Evolutionary conservation across 352 stramenopile genomes (phyloP), one percentile per base, ranked within the genome.

Genomic region (Thraustochytrium sp.): DNA sequence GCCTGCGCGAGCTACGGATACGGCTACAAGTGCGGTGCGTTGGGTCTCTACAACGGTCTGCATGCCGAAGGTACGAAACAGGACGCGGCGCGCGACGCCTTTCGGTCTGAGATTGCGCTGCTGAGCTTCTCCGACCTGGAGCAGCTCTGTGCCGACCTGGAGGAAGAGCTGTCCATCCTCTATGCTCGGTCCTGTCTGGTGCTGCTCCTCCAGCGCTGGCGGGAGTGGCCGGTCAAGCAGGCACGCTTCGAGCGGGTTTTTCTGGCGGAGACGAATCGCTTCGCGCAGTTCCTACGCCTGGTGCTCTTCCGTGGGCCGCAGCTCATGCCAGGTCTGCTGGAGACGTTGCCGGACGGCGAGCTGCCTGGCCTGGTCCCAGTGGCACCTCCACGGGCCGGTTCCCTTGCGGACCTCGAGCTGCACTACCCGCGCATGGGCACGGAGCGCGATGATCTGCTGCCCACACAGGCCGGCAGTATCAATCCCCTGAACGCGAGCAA

Each of bases 81-180:
- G 13, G 68, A 80, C 18, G 42, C 68, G 18, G 46, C 68, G 5
- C 68, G 68, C n/a, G 68, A 80, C 11, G 44, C 68, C 21, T 80
- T 80, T 37, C 68, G 68, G 38, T 61, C 68, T 1, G 46, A 80
- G 34, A 80, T 80, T 3, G 46, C 42, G 5, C 13, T 42, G n/a
- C 13, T 80, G 18, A 38, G 38, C 13, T 80, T 63, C 38, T 23
- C 18, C 5, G 68, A 80, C n/a, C 68, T 80, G 0, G 46, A 63
- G n/a, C 42, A 80, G 68, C 42, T 80, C 11, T 80, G 68, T 44
- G 51, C 68, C 5, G 46, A 68, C 26, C 31, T 80, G 1, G 68
- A 80, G 49, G 53, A 80, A n/a, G 48, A 80, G 44, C 68, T 80
- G 4, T 80, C 68, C 18, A 63, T 80, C 31, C 68, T 80, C 3